These are phyloP conservation scores for Alternaria ethzedia DNA, from an alignment of 2,329 filamentous ascomycete genomes.

Conservation along the genomic window DNA sequence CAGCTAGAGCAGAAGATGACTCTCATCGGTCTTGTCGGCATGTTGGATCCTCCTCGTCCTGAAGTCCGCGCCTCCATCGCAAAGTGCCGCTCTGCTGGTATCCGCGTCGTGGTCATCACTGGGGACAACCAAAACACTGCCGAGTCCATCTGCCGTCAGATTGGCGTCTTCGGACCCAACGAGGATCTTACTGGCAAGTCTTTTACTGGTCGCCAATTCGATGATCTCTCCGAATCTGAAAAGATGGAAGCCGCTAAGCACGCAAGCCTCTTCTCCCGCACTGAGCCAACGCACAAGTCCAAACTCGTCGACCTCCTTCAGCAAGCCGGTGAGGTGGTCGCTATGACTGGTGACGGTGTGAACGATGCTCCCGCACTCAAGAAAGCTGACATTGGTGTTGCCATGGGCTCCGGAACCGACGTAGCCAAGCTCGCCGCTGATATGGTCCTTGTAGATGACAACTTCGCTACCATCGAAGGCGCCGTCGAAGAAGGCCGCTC, in stretches of 20 bases:
- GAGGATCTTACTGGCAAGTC: conserved; percentile 92
- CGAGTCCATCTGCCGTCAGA: conserved; percentile 96
- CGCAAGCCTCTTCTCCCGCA: conserved; percentile 92
- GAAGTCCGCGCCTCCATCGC: conserved; percentile 86
- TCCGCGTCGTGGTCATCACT: conserved; percentile 96
- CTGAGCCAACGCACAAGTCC: conserved; percentile 96
- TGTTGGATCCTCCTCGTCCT: conserved; percentile 94
- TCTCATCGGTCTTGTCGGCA: conserved; percentile 88
- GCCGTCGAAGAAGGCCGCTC: conserved; percentile 96
- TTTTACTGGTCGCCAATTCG: conserved; percentile 94
- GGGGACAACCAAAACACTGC: conserved; percentile 98
- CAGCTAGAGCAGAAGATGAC: conserved; percentile 94
- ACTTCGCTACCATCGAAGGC: conserved; percentile 96
- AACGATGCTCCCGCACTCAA: conserved; percentile 98
- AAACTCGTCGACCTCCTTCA: conserved; percentile 96
- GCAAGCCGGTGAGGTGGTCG: conserved; percentile 89
- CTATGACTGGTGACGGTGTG: conserved; percentile 98
- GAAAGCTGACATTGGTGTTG: conserved; percentile 98
- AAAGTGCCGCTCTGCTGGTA: conserved; percentile 91
- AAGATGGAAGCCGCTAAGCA: conserved; percentile 83
- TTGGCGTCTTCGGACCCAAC: conserved; percentile 83
- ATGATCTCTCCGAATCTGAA: conserved; percentile 77
- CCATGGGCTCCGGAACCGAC: conserved; percentile 97
- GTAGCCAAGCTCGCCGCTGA: conserved; percentile 96
- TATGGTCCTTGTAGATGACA: conserved; percentile 98